These are phyloP conservation scores for Globisporangium abappressorium DNA, from an alignment of 352 stramenopile genomes.

Conservation along the genomic window DNA sequence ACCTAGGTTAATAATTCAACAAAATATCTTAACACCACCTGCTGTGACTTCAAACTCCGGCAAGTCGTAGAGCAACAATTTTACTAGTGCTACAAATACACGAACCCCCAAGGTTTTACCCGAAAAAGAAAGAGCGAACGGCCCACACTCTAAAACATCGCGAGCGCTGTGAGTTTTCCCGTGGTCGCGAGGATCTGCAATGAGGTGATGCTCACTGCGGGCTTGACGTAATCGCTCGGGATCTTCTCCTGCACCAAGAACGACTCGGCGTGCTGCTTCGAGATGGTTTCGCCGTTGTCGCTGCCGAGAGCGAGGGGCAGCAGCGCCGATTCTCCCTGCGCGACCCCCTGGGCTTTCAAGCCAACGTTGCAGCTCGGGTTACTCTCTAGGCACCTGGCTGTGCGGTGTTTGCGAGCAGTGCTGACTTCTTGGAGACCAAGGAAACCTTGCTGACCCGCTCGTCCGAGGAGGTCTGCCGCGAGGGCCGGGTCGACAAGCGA, in stretches of 20 bases:
- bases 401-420: background rate
- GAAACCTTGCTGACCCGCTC: background rate
- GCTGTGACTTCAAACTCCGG: no score
- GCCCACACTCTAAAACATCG: background rate
- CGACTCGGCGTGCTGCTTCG: conserved; percentile 29
- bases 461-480: background rate
- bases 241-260: conserved; percentile 54
- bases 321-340: background rate
- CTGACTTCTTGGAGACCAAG: background rate
- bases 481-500: background rate
- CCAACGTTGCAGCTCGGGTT: background rate
- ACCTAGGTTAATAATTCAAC: no score
- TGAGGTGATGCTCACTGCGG: conserved; percentile 10
- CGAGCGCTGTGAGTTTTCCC: background rate
- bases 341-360: background rate
- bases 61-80: no score
- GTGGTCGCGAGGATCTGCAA: background rate
- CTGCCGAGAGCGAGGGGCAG: background rate
- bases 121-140: no score
- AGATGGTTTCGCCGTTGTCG: conserved; percentile 23
- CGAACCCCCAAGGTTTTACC: no score
- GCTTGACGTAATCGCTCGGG: conserved; percentile 33
- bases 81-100: no score
- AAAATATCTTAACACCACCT: no score
- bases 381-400: background rate